Percentiles rank a stretch among this genome's conserved stretches.
Evolutionary conservation across 2,329 filamentous ascomycete species (phyloP).

Genomic region (Penicillium aurantiogriseum): DNA sequence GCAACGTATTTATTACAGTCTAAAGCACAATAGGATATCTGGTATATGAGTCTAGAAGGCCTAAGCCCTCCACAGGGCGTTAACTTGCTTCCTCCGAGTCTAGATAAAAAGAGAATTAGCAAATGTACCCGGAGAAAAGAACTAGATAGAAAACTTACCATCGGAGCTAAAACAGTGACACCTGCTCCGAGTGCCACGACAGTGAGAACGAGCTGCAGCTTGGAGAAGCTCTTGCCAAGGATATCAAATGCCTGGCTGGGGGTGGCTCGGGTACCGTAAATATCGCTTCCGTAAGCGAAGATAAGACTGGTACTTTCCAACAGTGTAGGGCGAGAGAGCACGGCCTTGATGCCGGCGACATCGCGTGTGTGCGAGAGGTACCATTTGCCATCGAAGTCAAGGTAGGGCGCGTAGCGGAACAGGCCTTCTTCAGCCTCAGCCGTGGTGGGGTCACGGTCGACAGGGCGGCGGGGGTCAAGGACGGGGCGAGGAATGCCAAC

Average conservation of each 20-base stretch:
- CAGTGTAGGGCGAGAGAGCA: conserved; percentile 73
- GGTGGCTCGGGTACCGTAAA: conserved; percentile 83
- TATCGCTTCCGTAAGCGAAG: conserved; percentile 78
- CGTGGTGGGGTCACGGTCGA: conserved; percentile 77
- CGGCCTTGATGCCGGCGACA: conserved; percentile 68
- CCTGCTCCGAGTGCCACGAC: conserved; percentile 76
- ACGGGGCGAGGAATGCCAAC: conserved; percentile 74
- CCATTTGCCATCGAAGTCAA: conserved; percentile 81
- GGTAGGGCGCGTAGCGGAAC: conserved; percentile 67
- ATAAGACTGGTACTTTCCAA: conserved; percentile 91
- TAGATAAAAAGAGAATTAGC: conserved; percentile 11
- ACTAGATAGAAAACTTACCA: conserved; percentile 60
- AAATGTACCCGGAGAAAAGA: neutral
- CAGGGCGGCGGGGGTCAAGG: conserved; percentile 81
- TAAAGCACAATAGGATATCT: conserved; percentile 1
- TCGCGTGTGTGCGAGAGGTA: conserved; percentile 80
- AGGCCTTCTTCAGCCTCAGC: conserved; percentile 82
- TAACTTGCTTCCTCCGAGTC: conserved; percentile 26
- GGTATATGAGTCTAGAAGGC: neutral
- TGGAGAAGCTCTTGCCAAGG: conserved; percentile 89
- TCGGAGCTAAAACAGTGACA: conserved; percentile 74
- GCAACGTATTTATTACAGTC: conserved; percentile 3
- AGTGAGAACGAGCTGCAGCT: conserved; percentile 77
- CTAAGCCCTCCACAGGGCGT: conserved; percentile 24
- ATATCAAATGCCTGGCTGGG: conserved; percentile 91